Evolutionary conservation across 306 rosid genomes (phyloP), one percentile per base, ranked within the genome.

Genomic region (Fragaria vesca): DNA sequence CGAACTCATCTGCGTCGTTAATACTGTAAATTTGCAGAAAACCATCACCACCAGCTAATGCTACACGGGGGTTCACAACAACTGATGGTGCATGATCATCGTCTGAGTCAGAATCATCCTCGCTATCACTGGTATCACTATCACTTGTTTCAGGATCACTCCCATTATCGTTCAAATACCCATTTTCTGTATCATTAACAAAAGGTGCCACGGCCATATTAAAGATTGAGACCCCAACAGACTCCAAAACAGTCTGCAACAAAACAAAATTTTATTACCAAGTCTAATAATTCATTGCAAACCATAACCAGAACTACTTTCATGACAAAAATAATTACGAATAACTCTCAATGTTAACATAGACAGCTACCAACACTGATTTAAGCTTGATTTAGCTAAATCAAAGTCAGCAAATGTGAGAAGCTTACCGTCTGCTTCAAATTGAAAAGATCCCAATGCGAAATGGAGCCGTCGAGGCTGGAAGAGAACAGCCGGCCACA

Each of bases 1-100:
- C 38, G 55, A 96, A 89, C 57, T 93, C 93, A 79, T 96, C 96
- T 2, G 71, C 6, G 20, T 88, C 87, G 50, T 86, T 76, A 40
- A 93, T 79, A 52, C 80, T 79, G 87, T 88, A 96, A 52, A 96
- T 83, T 72, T 88, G 86, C 80, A 96, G 85, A 81, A 81, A 76
- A 32, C 99, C 99, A 80, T 96, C 96, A 77, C 88, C 97, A 63
- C 89, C 87, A 47, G 84, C 98, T 79, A 96, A 58, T 5, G 96
- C 99, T 50, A 91, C 89, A 55, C 66, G 83, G 3, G 87, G 90
- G 78, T 78, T 28, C 76, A 81, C 89, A 12, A 36, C 5, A 38
- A 46, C 77, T 42, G 89, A 58, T 30, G 72, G 80, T 75, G 80
- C 83, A 4, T 67, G 63, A 76, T 79, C 52, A 58, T 82, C 89